These are phyloP conservation scores for Colletotrichum sansevieriae DNA, from an alignment of 2,329 filamentous ascomycete genomes.

Conservation along the genomic window DNA sequence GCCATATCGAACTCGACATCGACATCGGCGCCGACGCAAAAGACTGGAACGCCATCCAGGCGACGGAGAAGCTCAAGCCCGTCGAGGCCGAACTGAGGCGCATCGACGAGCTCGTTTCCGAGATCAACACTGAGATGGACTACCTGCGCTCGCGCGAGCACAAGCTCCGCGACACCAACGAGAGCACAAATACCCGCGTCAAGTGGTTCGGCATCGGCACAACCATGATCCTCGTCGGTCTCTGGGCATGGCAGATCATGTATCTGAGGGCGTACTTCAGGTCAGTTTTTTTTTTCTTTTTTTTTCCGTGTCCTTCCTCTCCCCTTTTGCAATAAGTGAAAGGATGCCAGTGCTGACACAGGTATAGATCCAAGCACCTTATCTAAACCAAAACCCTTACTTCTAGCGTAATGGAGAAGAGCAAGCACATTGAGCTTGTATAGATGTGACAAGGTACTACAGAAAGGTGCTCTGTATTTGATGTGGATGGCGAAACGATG, in stretches of 20 bases:
- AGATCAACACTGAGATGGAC: slow-evolving; percentile 95
- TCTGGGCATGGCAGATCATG: slow-evolving; percentile 97
- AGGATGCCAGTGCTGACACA: slow-evolving; percentile 27
- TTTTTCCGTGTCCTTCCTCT: slow-evolving; percentile 48
- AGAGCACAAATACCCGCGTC: slow-evolving; percentile 98
- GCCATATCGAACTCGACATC: slow-evolving; percentile 90
- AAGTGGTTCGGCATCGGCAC: slow-evolving; percentile 98
- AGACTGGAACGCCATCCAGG: slow-evolving; percentile 97
- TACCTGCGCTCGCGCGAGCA: slow-evolving; percentile 92
- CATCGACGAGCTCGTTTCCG: slow-evolving; percentile 89
- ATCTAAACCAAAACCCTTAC: slow-evolving; percentile 59
- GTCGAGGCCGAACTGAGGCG: slow-evolving; percentile 94
- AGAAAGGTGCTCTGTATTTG: slow-evolving; percentile 11
- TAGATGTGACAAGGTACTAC: slow-evolving; percentile 14
- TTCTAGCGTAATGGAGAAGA: not conserved
- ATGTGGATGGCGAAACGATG: slow-evolving; percentile 18
- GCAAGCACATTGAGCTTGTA: not conserved
- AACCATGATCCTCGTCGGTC: slow-evolving; percentile 87
- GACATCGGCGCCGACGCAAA: slow-evolving; percentile 97
- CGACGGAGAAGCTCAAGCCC: slow-evolving; percentile 96
- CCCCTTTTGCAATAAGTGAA: not conserved
- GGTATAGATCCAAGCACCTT: slow-evolving; percentile 74
- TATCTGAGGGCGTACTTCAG: slow-evolving; percentile 98
- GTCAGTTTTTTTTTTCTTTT: slow-evolving; percentile 42
- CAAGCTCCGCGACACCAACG: slow-evolving; percentile 97